Evolutionary conservation across 345 rosid genomes (phyloP).

Genomic region (Raphanus raphanistrum): DNA sequence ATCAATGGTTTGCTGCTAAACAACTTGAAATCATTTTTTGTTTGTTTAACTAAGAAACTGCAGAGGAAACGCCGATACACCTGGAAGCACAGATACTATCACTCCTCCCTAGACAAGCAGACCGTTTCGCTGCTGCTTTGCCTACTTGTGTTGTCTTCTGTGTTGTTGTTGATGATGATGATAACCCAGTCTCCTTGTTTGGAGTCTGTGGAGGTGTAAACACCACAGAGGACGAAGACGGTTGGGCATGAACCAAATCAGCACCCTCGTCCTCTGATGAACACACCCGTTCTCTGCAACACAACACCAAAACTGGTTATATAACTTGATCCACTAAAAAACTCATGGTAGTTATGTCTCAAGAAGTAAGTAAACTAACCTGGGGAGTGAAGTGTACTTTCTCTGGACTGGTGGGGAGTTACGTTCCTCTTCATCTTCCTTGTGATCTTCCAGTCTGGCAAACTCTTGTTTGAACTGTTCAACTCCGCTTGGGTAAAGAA

Average conservation of each 20-base stretch:
- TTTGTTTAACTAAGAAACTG: slow-evolving; percentile 26
- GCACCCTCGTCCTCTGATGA: slow-evolving; percentile 45
- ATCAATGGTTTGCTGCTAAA: slow-evolving; percentile 45
- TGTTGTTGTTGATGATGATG: slow-evolving; percentile 19
- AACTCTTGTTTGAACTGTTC: slow-evolving; percentile 84
- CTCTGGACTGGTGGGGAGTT: slow-evolving; percentile 57
- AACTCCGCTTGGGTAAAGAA: slow-evolving; percentile 90
- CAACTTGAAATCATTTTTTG: slow-evolving; percentile 32
- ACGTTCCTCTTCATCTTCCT: slow-evolving; percentile 51
- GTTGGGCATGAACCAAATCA: slow-evolving; percentile 51
- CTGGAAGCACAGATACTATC: slow-evolving; percentile 75
- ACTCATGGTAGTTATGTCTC: slow-evolving; percentile 1
- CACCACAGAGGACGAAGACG: slow-evolving; percentile 44
- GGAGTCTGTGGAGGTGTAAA: slow-evolving; percentile 49
- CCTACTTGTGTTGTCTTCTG: slow-evolving; percentile 40
- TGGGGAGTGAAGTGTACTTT: slow-evolving; percentile 84
- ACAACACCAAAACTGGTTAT: not conserved
- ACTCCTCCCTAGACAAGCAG: slow-evolving; percentile 61
- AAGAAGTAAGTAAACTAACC: slow-evolving; percentile 41
- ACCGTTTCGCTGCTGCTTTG: slow-evolving; percentile 46
- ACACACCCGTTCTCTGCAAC: slow-evolving; percentile 70
- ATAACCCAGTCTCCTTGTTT: slow-evolving; percentile 26
- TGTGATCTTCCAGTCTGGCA: slow-evolving; percentile 77
- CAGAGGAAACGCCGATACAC: slow-evolving; percentile 48
- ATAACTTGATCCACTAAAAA: not conserved